Evolutionary conservation across 192 early-diverging fungal species (phyloP).

Genomic region (Entomortierella beljakovae): DNA sequence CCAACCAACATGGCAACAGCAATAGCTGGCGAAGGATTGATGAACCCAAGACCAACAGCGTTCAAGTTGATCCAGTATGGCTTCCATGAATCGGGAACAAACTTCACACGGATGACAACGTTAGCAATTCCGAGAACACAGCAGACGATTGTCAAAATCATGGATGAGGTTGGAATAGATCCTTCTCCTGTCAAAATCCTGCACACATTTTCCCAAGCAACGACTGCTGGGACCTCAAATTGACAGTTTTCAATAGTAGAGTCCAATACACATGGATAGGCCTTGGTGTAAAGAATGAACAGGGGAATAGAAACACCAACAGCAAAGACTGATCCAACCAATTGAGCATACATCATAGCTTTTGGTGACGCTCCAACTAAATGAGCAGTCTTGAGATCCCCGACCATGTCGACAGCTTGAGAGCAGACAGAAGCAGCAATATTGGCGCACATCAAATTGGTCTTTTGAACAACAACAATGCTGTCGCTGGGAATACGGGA

Average conservation of each 20-base stretch:
- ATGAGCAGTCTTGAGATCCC: slow-evolving; percentile 78
- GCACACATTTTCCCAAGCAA: slow-evolving; percentile 58
- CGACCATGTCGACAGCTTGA: slow-evolving; percentile 77
- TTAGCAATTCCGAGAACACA: slow-evolving; percentile 51
- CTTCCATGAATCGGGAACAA: slow-evolving; percentile 62
- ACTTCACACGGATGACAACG: slow-evolving; percentile 55
- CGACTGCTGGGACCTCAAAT: slow-evolving; percentile 55
- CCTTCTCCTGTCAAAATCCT: slow-evolving; percentile 58
- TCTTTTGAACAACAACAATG: slow-evolving; percentile 57
- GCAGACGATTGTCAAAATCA: slow-evolving; percentile 59
- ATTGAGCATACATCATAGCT: slow-evolving; percentile 74
- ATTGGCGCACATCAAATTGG: slow-evolving; percentile 73
- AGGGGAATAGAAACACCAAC: slow-evolving; percentile 67
- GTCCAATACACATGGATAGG: slow-evolving; percentile 71
- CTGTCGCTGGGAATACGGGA: slow-evolving; percentile 59
- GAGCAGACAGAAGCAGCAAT: slow-evolving; percentile 66
- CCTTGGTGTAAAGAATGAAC: slow-evolving; percentile 68
- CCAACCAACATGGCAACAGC: slow-evolving; percentile 63
- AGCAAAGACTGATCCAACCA: slow-evolving; percentile 69
- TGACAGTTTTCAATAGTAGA: slow-evolving; percentile 37
- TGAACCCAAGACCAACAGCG: slow-evolving; percentile 66
- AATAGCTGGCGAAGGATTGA: slow-evolving; percentile 59
- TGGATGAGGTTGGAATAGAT: slow-evolving; percentile 46
- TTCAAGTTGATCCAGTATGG: slow-evolving; percentile 70
- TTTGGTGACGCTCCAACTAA: slow-evolving; percentile 70